A percentile compares a stretch with the other conserved stretches of the same genome.
Evolutionary conservation across 1,139 yeast genomes (phyloP).

Genomic region (Yamadazyma membranifaciens): DNA sequence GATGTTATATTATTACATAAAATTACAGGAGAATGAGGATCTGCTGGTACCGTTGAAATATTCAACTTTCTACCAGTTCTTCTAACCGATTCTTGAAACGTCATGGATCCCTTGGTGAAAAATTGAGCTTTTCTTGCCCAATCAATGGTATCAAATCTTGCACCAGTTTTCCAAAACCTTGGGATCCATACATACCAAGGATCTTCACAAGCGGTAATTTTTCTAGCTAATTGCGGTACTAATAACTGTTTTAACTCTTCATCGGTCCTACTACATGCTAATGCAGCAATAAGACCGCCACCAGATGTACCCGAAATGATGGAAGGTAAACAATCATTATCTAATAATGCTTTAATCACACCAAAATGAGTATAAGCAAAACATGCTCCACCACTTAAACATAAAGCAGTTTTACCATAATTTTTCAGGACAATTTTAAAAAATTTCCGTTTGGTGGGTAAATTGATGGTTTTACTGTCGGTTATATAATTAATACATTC

Average conservation of each 20-base stretch:
- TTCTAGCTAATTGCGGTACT: slow-evolving; percentile 61
- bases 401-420: slow-evolving; percentile 71
- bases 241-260: slow-evolving; percentile 59
- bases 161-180: slow-evolving; percentile 74
- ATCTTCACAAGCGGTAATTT: slow-evolving; percentile 72
- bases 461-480: slow-evolving; percentile 34
- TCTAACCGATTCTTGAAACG: slow-evolving; percentile 68
- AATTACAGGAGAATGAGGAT: slow-evolving; percentile 79
- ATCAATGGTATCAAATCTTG: slow-evolving; percentile 69
- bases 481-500: slow-evolving; percentile 46
- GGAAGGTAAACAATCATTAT: slow-evolving; percentile 62
- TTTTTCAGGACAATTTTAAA: slow-evolving; percentile 61
- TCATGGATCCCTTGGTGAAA: slow-evolving; percentile 71
- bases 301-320: slow-evolving; percentile 81
- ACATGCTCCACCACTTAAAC: slow-evolving; percentile 79
- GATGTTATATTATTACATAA: slow-evolving; percentile 75
- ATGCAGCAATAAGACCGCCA: slow-evolving; percentile 78
- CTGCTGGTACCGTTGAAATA: slow-evolving; percentile 78
- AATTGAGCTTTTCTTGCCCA: slow-evolving; percentile 72
- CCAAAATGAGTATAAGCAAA: slow-evolving; percentile 81
- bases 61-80: slow-evolving; percentile 70
- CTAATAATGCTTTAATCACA: slow-evolving; percentile 67
- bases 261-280: slow-evolving; percentile 68
- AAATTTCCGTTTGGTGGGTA: slow-evolving; percentile 47
- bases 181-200: slow-evolving; percentile 60